Base-by-base conservation (phyloP, 306 rosid species). In the Luffa aegyptiaca region DNA sequence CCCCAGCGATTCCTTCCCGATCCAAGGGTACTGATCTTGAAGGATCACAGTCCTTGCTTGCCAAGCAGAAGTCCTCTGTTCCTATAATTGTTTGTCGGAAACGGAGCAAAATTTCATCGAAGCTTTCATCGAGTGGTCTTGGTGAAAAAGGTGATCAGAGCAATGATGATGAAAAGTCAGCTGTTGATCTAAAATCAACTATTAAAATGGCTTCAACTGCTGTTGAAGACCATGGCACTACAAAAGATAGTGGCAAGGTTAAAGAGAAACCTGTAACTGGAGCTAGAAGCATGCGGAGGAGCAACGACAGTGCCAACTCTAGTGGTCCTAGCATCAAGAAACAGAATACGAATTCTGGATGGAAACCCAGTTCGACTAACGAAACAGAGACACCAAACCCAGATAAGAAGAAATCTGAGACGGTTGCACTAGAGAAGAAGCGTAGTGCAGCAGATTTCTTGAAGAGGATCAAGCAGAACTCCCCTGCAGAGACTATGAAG, bases 71-170 rank as follows among this genome's bases (percentile, higher is more conserved):
- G 76, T 70, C 90, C 36, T 62, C 91, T 11, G 85, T 83, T 58
- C 93, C 98, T 26, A 88, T 93, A 33, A n/a, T 93, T 37, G 97
- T 91, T 18, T 93, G 98, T 84, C 90, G 94, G 42, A 93, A 93
- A 81, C 90, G 93, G 6, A 90, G 88, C 83, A 77, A 88, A 10
- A 84, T 88, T 14, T 80, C 86, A 3, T 76, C 81, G 0, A 93
- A 90, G 64, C 86, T 84, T 80, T 83, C 95, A 13, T 71, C 93
- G 0, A 56, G 86, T 4, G 79, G 70, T 78, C n/a, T 80, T 68
- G 77, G 78, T 64, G 89, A 84, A 37, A 90, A 88, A 78, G 87
- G 75, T 62, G 90, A 87, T 3, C 84, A 84, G 55, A 37, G 74
- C 62, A 58, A 80, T 41, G 84, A 78, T 3, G 92, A 88, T 66